Percentiles rank a stretch among this genome's conserved stretches.
These are phyloP conservation scores for Psidium friedrichsthalianum DNA, from an alignment of 345 rosid species.

Conservation along the genomic window DNA sequence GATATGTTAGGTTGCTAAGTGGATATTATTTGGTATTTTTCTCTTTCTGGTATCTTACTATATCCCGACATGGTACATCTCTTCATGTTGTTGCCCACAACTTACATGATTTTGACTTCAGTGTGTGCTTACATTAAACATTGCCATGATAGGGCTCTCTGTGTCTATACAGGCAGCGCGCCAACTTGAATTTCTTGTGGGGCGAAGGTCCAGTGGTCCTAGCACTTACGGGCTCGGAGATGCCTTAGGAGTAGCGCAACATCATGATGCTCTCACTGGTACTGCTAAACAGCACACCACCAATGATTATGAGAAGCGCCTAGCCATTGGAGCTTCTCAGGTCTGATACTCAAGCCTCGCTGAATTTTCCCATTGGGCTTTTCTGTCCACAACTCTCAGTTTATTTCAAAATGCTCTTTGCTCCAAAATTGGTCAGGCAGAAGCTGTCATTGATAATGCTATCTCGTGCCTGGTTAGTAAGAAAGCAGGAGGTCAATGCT, in stretches of 20 bases:
- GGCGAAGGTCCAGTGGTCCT: conserved; percentile 39
- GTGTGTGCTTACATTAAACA: neutral
- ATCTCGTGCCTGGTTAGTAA: conserved; percentile 44
- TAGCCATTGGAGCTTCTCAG: conserved; percentile 60
- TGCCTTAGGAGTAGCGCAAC: conserved; percentile 72
- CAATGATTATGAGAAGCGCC: conserved; percentile 61
- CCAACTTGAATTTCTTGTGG: conserved; percentile 75
- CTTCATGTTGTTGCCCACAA: neutral
- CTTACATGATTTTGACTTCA: neutral
- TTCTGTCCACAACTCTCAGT: neutral
- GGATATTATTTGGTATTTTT: conserved; percentile 71
- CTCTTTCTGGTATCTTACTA: neutral
- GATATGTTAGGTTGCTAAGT: conserved; percentile 61
- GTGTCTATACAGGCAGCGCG: conserved; percentile 52
- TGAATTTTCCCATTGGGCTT: neutral
- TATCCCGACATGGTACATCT: neutral
- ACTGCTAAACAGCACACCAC: conserved; percentile 89
- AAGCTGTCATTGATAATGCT: conserved; percentile 43
- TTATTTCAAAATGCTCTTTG: neutral
- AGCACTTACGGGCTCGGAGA: conserved; percentile 53
- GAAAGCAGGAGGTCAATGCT: conserved; percentile 25
- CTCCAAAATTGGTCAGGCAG: conserved; percentile 30
- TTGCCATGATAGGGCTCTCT: neutral
- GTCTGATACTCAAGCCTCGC: conserved; percentile 15
- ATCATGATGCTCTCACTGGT: conserved; percentile 85